phyloP scores from a whole-genome alignment of 306 rosid species.

The Chamaecrista fasciculata region DNA sequence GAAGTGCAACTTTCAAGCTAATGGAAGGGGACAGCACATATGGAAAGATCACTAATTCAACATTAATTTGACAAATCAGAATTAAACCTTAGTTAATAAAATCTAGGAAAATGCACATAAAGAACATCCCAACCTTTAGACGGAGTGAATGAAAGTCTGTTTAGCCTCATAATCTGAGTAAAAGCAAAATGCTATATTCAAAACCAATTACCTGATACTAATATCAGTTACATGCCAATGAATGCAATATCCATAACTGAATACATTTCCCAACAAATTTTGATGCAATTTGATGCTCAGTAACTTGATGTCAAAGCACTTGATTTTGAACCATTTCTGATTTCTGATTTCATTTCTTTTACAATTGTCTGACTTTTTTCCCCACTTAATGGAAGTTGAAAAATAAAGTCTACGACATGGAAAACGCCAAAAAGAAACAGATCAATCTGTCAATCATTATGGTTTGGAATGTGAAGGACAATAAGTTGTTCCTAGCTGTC shows the following conservation, averaged over 20 bases:
- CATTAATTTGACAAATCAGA: neutral
- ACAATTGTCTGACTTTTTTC: neutral
- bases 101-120: neutral
- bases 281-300: neutral
- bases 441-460: neutral
- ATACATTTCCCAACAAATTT: neutral
- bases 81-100: neutral
- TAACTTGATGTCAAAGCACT: neutral
- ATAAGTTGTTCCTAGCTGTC: neutral
- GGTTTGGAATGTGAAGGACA: neutral
- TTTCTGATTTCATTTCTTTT: neutral
- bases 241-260: neutral
- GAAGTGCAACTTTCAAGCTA: slow-evolving; percentile 40
- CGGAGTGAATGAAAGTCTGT: neutral
- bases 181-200: neutral
- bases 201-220: neutral
- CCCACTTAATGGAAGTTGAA: neutral
- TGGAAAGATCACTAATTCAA: neutral
- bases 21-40: neutral
- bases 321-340: neutral
- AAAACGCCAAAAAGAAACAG: neutral
- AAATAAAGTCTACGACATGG: neutral
- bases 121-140: neutral
- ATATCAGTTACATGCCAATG: neutral
- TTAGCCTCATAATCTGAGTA: neutral